Base-by-base conservation (phyloP, 139 green algal species). In the Micractinium sp. region DNA sequence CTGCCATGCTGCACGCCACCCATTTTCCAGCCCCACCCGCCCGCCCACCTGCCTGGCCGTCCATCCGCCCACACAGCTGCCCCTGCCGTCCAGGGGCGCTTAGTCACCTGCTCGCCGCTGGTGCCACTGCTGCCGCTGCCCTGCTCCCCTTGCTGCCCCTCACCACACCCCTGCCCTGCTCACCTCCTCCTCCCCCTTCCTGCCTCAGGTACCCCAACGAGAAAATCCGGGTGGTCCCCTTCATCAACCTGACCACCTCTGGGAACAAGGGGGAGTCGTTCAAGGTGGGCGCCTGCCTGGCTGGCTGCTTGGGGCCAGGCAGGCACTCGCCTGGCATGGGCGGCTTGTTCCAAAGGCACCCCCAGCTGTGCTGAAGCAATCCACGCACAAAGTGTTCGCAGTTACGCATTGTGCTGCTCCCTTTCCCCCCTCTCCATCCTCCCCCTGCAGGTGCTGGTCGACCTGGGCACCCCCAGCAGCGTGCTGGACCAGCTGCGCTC, bases 241-340 rank as follows among this genome's bases (percentile, higher is more conserved):
- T 96, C 61, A 66, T 93, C 82, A 96, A 96, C 87, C 31, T 96
- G 27, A 92, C 88, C 60, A 81, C 81, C 89, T 93, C 75, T 22
- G 91, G 93, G 16, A 87, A 85, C 66, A 92, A 92, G 67, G 93
- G 85, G 78, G 93, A 95, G 86, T 89, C 60, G 20, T 88, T 93
- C 75, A 92, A 89, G 91, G 91, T 94, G 77, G 63, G 63, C 20
- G 14, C 63, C 63, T 71, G 63, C 63, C 63, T 31, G 63, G 12
- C 63, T 27, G 63, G 2, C 63, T 71, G n/a, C n/a, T n/a, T n/a
- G n/a, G n/a, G n/a, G n/a, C n/a, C n/a, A n/a, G n/a, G n/a, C n/a
- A n/a, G n/a, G n/a, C n/a, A n/a, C n/a, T n/a, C n/a, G n/a, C n/a
- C n/a, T n/a, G n/a, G n/a, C n/a, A n/a, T n/a, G n/a, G n/a, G n/a